Evolutionary conservation across 2,329 filamentous ascomycete genomes (phyloP), one percentile per base, ranked within the genome.

Genomic region (Phyllosticta ampelicida): DNA sequence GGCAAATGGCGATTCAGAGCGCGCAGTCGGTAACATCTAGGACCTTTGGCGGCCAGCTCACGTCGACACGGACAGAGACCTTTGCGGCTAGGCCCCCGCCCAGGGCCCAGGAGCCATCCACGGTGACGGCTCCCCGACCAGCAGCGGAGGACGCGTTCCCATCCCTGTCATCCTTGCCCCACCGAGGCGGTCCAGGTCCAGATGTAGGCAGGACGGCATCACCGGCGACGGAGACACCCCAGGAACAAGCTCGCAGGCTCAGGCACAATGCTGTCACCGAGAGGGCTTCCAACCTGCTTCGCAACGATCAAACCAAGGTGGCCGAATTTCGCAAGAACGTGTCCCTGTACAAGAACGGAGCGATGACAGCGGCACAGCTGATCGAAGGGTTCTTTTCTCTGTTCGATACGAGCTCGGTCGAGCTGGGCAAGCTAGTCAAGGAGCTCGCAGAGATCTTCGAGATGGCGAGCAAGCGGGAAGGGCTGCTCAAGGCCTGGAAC

Each of bases 391-490:
- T 96, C 72, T 95, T 96, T 68, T 82, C 86, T 0, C 79, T 96
- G 3, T 96, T 96, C 63, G 86, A 95, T 68, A 87, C 87, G 0
- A 84, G 87, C 0, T 86, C 89, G 8, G 82, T 84, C 13, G 87
- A 95, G 26, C 78, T 99, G 0, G 91, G 91, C 13, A 96, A 91
- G 23, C 80, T 99, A 0, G 82, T 97, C 62, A 88, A 92, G 61
- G 94, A 99, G 69, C 81, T 96, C 2, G 88, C 92, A 5, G 92
- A 97, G 55, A 83, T 99, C 10, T 97, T 94, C 65, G 92, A 99
- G 65, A 86, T 95, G 64, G 80, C 86, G 54, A 69, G 72, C 18
- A 96, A 95, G 69, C 84, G 84, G 1, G 85, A 86, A 55, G 79
- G 77, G 0, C 75, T 99, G 2, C 81, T 90, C 23, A 86, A 86